Evolutionary conservation across 495 filamentous ascomycete genomes (phyloP).

Genomic region (Acidiella bohemica): DNA sequence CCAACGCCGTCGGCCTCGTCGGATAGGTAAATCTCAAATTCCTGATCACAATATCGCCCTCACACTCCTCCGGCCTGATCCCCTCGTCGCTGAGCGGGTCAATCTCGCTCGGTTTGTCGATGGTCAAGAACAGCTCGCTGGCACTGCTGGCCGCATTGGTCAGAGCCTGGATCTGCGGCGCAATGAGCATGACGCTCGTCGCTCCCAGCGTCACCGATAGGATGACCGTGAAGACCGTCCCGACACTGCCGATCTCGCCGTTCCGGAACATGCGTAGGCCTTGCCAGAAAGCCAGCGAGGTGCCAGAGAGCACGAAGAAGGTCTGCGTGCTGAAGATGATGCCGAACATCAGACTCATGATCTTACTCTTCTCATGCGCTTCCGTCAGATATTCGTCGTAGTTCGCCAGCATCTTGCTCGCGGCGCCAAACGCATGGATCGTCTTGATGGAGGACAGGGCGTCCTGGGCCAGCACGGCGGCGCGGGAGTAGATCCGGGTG

Average conservation of each 20-base stretch:
- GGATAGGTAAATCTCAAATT: conserved; percentile 24
- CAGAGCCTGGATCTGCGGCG: conserved; percentile 20
- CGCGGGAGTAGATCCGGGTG: conserved; percentile 11
- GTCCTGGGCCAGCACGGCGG: conserved; percentile 11
- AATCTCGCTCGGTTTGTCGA: conserved; percentile 27
- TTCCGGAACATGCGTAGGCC: conserved; percentile 12
- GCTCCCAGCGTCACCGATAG: conserved; percentile 11
- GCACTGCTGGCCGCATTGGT: conserved; percentile 29
- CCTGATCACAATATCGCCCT: conserved; percentile 21
- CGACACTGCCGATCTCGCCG: conserved; percentile 13
- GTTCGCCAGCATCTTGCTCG: conserved; percentile 3
- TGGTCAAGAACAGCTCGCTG: conserved; percentile 28
- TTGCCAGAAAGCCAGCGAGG: conserved; percentile 19
- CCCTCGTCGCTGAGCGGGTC: conserved; percentile 24
- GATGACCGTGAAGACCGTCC: conserved; percentile 19
- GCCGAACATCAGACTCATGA: conserved; percentile 13
- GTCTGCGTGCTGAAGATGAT: conserved; percentile 11
- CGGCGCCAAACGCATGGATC: conserved; percentile 16
- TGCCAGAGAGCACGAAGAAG: conserved; percentile 15
- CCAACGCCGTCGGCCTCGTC: conserved; percentile 14
- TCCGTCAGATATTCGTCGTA: conserved; percentile 15
- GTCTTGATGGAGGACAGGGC: conserved; percentile 16
- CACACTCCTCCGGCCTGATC: conserved; percentile 10
- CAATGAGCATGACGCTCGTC: conserved; percentile 7
- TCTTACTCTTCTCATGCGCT: conserved; percentile 13